Evolutionary conservation across 1,284 basidiomycete species (phyloP), one percentile per base, ranked within the genome.

Genomic region (Entoloma clypeatum): DNA sequence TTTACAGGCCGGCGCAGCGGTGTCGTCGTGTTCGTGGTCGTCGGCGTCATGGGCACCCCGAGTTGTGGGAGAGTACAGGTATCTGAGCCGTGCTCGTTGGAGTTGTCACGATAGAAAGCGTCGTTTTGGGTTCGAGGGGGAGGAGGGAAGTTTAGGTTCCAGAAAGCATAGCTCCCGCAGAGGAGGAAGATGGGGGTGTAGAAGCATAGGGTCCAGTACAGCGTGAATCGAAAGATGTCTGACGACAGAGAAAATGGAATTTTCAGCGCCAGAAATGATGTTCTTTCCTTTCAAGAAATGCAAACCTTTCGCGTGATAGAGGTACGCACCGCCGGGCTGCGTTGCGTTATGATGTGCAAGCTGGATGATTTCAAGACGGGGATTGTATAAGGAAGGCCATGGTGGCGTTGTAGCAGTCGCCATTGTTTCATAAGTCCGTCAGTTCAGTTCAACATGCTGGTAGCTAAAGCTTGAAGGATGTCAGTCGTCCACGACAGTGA

Each of bases 181-280:
- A 84, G 41, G 30, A 85, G 56, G 58, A 86, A 91, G 32, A 82
- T 64, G 1, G 83, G 83, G 2, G 74, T 73, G 59, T 89, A 77
- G 53, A 92, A 79, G 39, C 87, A 69, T 21, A 92, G 62, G 1
- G 79, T 86, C 90, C 90, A 93, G 59, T 84, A 92, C 22, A 92
- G 68, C 7, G 87, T 92, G 64, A 89, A 92, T 19, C 70, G 71
- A 67, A 90, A 92, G 41, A 92, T 68, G 45, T 87, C 89, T 91
- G 24, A 13, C 22, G 9, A 19, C 9, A 17, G n/a, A 44, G 11
- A 19, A 30, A 38, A 8, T 10, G 27, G 18, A 36, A n/a, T 32
- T 16, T 10, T 13, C 26, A 19, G n/a, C n/a, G n/a, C n/a, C n/a
- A n/a, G n/a, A n/a, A n/a, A n/a, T n/a, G n/a, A n/a, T 8, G 23